Percentiles rank a stretch among this genome's conserved stretches.
These are phyloP conservation scores for Straminergon stramineum DNA, from an alignment of 225 moss, liverwort and hornwort genomes.

Conservation along the genomic window DNA sequence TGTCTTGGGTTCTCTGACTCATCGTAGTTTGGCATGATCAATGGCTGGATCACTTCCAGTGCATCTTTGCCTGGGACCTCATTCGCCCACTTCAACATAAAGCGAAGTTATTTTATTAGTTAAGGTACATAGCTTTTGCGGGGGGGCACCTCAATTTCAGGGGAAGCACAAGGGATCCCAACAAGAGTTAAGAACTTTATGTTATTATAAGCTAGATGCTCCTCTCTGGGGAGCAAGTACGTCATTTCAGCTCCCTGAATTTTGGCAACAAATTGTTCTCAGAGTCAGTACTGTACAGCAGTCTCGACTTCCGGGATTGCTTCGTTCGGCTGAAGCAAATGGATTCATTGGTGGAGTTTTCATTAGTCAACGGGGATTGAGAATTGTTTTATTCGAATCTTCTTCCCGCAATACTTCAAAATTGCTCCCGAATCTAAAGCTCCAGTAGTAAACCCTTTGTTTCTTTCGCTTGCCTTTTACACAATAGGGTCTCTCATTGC, in stretches of 20 bases:
- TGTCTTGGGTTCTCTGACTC: neutral
- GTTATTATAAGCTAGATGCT: neutral
- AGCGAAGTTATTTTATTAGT: neutral
- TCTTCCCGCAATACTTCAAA: neutral
- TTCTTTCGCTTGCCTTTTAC: neutral
- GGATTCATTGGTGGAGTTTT: neutral
- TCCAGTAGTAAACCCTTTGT: neutral
- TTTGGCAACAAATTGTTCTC: neutral
- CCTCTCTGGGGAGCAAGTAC: neutral
- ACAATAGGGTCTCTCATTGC: neutral
- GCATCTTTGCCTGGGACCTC: neutral
- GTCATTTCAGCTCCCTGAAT: neutral
- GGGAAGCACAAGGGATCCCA: neutral
- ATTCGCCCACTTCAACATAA: neutral
- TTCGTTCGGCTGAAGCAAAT: neutral
- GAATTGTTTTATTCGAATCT: neutral
- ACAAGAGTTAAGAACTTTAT: neutral
- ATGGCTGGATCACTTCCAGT: neutral
- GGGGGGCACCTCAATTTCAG: neutral
- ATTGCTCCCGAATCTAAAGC: neutral
- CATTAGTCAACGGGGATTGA: neutral
- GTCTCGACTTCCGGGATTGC: neutral
- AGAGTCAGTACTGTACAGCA: neutral
- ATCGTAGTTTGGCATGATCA: neutral
- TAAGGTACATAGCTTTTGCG: neutral